phyloP scores from a whole-genome alignment of 192 early-diverging fungal species.

The Coemansia nantahalensis region DNA sequence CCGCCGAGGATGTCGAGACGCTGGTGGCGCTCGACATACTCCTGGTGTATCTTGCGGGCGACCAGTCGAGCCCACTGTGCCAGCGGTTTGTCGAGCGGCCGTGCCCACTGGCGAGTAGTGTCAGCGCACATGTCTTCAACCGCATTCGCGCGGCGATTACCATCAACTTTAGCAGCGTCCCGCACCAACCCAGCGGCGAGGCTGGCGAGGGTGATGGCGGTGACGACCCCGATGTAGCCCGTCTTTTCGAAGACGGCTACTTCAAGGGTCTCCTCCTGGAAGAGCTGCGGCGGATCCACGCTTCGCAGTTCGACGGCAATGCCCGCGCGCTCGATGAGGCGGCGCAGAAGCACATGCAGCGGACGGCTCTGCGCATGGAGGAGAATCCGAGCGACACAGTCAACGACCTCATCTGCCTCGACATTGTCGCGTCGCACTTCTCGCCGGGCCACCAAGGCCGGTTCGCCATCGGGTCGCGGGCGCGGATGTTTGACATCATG shows the following conservation, averaged over 20 bases:
- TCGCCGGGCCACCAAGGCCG: constrained; percentile 4
- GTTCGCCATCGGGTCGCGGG: constrained; percentile 22
- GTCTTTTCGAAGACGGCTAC: constrained; percentile 62
- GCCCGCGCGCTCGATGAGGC: constrained; percentile 20
- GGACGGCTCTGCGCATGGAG: constrained; percentile 29
- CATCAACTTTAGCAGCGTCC: constrained; percentile 66
- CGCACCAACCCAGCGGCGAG: constrained; percentile 1
- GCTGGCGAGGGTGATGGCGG: no score
- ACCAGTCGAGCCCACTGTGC: constrained; percentile 65
- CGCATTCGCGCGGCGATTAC: constrained; percentile 58
- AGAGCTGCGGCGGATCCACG: constrained; percentile 55
- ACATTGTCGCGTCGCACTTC: constrained; percentile 46
- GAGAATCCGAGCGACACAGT: constrained; percentile 23
- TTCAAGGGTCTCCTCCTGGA: constrained; percentile 58
- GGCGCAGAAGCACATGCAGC: constrained; percentile 19
- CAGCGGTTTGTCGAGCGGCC: constrained; percentile 76
- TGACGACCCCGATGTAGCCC: constrained; percentile 36
- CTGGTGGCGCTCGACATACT: constrained; percentile 68
- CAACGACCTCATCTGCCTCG: constrained; percentile 15
- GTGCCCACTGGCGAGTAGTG: constrained; percentile 60
- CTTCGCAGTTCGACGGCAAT: constrained; percentile 39
- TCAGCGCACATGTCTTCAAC: constrained; percentile 57
- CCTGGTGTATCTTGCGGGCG: constrained; percentile 67
- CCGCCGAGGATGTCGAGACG: constrained; percentile 58
- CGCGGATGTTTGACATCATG: constrained; percentile 30